phyloP scores from a whole-genome alignment of 148 eudicot genomes.

The Nepenthes gracilis region DNA sequence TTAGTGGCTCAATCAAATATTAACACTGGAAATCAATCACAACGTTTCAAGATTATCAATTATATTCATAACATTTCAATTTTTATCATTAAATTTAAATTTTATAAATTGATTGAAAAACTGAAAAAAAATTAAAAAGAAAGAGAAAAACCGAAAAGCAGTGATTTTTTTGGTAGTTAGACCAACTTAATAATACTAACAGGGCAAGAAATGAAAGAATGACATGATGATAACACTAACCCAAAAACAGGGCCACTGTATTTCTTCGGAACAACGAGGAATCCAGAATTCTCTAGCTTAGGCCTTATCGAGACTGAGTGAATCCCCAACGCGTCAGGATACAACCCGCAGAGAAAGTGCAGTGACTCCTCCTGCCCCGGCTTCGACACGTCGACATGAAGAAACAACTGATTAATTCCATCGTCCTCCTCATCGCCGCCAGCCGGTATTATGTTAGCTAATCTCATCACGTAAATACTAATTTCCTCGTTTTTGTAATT shows the following conservation, averaged over 20 bases:
- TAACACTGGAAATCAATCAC: too few species aligned
- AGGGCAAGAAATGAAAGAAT: not conserved
- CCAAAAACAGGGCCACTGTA: constrained; percentile 67
- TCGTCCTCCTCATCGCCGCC: constrained; percentile 43
- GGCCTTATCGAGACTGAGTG: constrained; percentile 84
- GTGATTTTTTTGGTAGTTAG: too few species aligned
- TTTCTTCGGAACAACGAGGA: constrained; percentile 28
- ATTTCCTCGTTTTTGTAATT: constrained; percentile 61
- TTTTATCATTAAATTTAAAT: too few species aligned
- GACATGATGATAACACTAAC: constrained; percentile 28
- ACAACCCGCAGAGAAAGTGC: constrained; percentile 78
- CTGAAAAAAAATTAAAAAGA: too few species aligned
- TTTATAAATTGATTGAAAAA: too few species aligned
- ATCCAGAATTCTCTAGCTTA: constrained; percentile 34
- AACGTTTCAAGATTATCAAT: too few species aligned
- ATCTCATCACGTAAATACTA: constrained; percentile 63
- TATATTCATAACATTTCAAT: too few species aligned
- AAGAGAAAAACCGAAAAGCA: too few species aligned
- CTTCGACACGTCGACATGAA: constrained; percentile 72
- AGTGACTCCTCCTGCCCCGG: constrained; percentile 42
- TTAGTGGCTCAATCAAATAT: too few species aligned
- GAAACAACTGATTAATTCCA: constrained; percentile 70
- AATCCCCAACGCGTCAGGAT: constrained; percentile 90
- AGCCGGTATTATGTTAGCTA: constrained; percentile 43
- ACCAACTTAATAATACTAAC: not conserved